phyloP scores from a whole-genome alignment of 179 eudicot species.

The Vitellaria paradoxa region DNA sequence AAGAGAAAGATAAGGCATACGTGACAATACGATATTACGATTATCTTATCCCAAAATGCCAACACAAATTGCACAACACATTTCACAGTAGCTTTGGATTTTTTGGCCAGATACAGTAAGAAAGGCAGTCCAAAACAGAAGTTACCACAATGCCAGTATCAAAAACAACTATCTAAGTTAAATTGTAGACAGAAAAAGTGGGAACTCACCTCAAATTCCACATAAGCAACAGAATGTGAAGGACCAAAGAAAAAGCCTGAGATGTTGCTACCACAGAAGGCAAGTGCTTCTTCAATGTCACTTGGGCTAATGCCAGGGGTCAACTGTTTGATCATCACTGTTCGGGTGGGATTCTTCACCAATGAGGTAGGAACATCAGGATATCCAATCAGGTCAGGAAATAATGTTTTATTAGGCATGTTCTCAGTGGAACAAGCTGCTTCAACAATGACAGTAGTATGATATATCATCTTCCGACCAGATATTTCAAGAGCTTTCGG shows the following conservation, averaged over 20 bases:
- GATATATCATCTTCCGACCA: background rate
- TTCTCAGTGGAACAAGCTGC: slow-evolving; percentile 11
- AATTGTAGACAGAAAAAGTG: background rate
- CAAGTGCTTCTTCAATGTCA: slow-evolving; percentile 27
- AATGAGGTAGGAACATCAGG: slow-evolving; percentile 25
- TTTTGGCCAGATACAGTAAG: background rate
- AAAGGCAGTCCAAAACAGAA: slow-evolving; percentile 3
- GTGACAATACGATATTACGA: background rate
- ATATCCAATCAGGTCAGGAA: slow-evolving; percentile 28
- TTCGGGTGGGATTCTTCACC: slow-evolving; percentile 35
- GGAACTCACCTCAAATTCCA: slow-evolving; percentile 31
- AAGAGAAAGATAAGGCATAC: background rate
- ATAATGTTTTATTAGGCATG: slow-evolving; percentile 2
- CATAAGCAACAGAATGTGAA: slow-evolving; percentile 27
- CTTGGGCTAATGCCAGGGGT: slow-evolving; percentile 17
- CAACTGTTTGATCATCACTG: slow-evolving; percentile 27
- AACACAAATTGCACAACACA: background rate
- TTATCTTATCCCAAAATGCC: background rate
- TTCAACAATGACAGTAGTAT: slow-evolving; percentile 10
- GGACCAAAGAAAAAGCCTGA: slow-evolving; percentile 31
- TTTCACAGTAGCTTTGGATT: background rate
- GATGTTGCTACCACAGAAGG: slow-evolving; percentile 26
- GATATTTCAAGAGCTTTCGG: slow-evolving; percentile 21
- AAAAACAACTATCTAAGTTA: background rate
- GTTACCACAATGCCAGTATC: background rate